phyloP scores from a whole-genome alignment of 2,329 filamentous ascomycete species.

The Emericellopsis cladophorae region DNA sequence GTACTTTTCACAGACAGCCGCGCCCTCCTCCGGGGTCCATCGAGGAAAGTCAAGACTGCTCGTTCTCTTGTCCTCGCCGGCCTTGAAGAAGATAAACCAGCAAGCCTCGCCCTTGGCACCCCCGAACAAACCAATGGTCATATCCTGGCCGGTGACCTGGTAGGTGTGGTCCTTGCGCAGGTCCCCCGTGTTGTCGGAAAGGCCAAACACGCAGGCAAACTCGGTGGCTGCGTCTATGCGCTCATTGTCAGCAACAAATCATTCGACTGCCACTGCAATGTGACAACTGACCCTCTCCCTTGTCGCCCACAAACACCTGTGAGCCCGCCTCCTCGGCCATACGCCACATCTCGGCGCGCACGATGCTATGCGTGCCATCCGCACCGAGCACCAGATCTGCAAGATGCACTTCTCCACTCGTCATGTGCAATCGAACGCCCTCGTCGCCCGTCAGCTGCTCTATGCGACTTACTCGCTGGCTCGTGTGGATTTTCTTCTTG shows the following conservation, averaged over 20 bases:
- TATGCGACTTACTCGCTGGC: neutral
- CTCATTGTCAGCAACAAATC: neutral
- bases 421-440: neutral
- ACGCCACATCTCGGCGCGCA: constrained; percentile 1
- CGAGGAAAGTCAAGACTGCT: neutral
- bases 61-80: neutral
- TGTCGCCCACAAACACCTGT: neutral
- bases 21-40: neutral
- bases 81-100: constrained; percentile 1
- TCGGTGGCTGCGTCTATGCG: neutral
- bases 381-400: constrained; percentile 2
- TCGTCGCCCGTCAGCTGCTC: constrained; percentile 1
- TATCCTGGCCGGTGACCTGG: neutral
- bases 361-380: constrained; percentile 2
- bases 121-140: neutral
- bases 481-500: neutral
- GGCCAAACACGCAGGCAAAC: neutral
- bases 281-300: neutral
- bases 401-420: neutral
- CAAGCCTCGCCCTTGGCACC: neutral
- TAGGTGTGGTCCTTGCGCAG: neutral
- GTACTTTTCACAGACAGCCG: neutral
- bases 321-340: neutral
- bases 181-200: neutral
- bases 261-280: neutral